These are phyloP conservation scores for Fusarium scirpi DNA, from an alignment of 2,329 filamentous ascomycete species.

Conservation along the genomic window DNA sequence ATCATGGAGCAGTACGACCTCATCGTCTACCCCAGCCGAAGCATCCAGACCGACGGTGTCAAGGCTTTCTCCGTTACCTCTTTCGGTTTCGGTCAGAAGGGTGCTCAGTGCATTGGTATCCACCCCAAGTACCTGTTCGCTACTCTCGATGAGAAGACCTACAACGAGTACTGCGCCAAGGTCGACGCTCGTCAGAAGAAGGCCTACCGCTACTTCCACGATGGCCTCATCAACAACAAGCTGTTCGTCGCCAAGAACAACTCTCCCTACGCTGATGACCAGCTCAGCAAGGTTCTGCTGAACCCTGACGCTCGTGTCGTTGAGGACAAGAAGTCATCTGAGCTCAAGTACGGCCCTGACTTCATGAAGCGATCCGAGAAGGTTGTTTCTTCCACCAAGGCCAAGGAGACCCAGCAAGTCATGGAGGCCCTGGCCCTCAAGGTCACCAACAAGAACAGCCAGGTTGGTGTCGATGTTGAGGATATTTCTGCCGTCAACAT, in stretches of 20 bases:
- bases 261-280: slow-evolving; percentile 88
- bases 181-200: slow-evolving; percentile 96
- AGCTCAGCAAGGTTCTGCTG: slow-evolving; percentile 88
- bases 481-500: slow-evolving; percentile 89
- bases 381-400: slow-evolving; percentile 60
- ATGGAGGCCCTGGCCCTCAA: slow-evolving; percentile 80
- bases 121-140: slow-evolving; percentile 97
- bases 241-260: slow-evolving; percentile 96
- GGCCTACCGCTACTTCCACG: slow-evolving; percentile 98
- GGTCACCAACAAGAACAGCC: slow-evolving; percentile 70
- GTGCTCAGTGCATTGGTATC: slow-evolving; percentile 95
- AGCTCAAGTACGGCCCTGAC: slow-evolving; percentile 78
- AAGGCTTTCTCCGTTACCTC: slow-evolving; percentile 99
- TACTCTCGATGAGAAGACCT: slow-evolving; percentile 88
- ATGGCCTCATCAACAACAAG: slow-evolving; percentile 96
- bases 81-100: slow-evolving; percentile 99
- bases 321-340: slow-evolving; percentile 86
- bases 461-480: slow-evolving; percentile 95
- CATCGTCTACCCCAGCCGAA: slow-evolving; percentile 95
- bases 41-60: slow-evolving; percentile 96
- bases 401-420: slow-evolving; percentile 76
- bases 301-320: slow-evolving; percentile 92
- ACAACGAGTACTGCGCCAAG: slow-evolving; percentile 84
- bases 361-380: slow-evolving; percentile 76
- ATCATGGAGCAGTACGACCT: slow-evolving; percentile 98